These are phyloP conservation scores for Eragrostis curvula DNA, from an alignment of 176 grass and related monocot genomes.

Conservation along the genomic window DNA sequence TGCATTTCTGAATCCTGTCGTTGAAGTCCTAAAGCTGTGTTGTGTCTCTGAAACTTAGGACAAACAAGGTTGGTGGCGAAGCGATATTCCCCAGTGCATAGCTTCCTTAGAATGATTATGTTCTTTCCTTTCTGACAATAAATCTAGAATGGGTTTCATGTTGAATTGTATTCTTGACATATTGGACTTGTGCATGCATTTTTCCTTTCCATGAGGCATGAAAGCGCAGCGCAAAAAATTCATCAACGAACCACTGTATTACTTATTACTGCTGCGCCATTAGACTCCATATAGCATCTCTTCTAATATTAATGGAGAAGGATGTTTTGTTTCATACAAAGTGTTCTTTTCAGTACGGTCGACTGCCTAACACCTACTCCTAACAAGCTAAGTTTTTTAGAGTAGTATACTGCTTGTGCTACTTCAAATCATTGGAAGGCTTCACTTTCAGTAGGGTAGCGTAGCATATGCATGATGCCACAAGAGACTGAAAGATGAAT, in stretches of 20 bases:
- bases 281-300: slow-evolving; percentile 4
- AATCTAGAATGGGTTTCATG: neutral
- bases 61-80: slow-evolving; percentile 28
- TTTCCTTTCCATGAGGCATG: neutral
- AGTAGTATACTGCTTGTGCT: neutral
- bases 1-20: no score
- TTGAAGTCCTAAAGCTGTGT: no score
- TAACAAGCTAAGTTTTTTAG: slow-evolving; percentile 14
- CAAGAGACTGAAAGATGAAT: slow-evolving; percentile 1
- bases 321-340: neutral
- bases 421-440: slow-evolving; percentile 31
- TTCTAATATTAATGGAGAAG: slow-evolving; percentile 3
- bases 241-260: no score
- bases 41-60: neutral
- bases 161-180: neutral
- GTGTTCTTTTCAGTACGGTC: slow-evolving; percentile 14
- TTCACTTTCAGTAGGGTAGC: slow-evolving; percentile 35
- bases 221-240: neutral
- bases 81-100: neutral
- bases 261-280: neutral
- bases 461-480: slow-evolving; percentile 29
- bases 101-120: neutral
- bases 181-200: neutral
- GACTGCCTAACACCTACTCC: slow-evolving; percentile 37
- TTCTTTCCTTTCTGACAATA: neutral